phyloP scores from a whole-genome alignment of 441 rosid species.

The Populus hybrid region DNA sequence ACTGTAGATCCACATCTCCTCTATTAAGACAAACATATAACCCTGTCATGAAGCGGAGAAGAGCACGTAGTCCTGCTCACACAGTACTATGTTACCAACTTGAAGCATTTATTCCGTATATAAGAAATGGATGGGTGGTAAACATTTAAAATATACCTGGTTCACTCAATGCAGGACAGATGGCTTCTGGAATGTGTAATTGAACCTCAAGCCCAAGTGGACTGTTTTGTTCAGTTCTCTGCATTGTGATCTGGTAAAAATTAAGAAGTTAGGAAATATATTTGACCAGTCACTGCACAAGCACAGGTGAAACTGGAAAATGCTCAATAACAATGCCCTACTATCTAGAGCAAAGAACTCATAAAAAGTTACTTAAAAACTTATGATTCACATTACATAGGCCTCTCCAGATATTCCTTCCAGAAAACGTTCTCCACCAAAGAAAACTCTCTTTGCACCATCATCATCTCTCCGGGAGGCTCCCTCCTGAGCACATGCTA shows the following conservation, averaged over 20 bases:
- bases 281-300: background rate
- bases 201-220: conserved; percentile 99
- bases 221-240: conserved; percentile 87
- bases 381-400: conserved; percentile 54
- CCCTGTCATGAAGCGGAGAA: conserved; percentile 97
- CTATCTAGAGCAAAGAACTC: conserved; percentile 15
- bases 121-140: background rate
- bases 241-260: conserved; percentile 77
- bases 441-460: conserved; percentile 97
- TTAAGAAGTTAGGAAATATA: conserved; percentile 22
- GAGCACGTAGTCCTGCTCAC: conserved; percentile 90
- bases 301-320: conserved; percentile 3
- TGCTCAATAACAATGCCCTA: background rate
- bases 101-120: conserved; percentile 8
- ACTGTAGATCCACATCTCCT: conserved; percentile 86
- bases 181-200: conserved; percentile 87
- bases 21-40: conserved; percentile 87
- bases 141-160: conserved; percentile 56
- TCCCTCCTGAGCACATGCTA: conserved; percentile 64
- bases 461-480: conserved; percentile 83
- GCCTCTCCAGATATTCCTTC: conserved; percentile 98
- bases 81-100: conserved; percentile 15
- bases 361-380: conserved; percentile 23
- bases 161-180: conserved; percentile 98
- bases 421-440: conserved; percentile 96